Evolutionary conservation across 2,329 filamentous ascomycete genomes (phyloP).

Genomic region (Fusarium pseudoanthophilum): DNA sequence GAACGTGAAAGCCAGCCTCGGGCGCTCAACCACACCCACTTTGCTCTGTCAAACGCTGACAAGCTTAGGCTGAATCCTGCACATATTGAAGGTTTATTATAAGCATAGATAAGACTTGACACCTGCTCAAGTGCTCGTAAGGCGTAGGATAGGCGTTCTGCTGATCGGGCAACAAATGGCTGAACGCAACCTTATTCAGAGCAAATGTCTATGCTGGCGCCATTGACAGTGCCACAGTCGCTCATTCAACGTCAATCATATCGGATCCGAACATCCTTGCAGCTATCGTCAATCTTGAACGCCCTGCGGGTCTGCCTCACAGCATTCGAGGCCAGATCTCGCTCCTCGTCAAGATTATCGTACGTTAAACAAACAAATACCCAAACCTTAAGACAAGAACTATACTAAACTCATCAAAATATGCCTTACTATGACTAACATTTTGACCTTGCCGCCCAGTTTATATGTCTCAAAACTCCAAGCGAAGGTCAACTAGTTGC

Average conservation of each 20-base stretch:
- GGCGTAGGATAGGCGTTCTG: neutral
- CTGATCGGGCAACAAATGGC: neutral
- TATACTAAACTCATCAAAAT: neutral
- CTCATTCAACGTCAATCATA: neutral
- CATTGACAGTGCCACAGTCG: neutral
- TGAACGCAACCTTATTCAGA: neutral
- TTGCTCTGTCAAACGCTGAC: neutral
- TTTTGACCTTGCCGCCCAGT: neutral
- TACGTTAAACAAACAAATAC: neutral
- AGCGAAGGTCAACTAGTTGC: neutral
- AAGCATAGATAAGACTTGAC: neutral
- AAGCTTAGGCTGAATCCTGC: neutral
- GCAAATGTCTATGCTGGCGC: neutral
- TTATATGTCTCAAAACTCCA: neutral
- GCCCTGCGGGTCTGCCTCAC: neutral
- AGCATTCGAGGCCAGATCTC: neutral
- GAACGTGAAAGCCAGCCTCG: neutral
- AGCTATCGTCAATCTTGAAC: neutral
- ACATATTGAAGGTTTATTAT: neutral
- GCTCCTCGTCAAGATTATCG: neutral
- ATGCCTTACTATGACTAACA: neutral
- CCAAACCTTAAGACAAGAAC: neutral
- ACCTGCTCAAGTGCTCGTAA: neutral
- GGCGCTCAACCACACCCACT: neutral
- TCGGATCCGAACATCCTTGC: conserved; percentile 1